Base-by-base conservation (phyloP, 805 yeast species). In the Wickerhamiella slavikovae region DNA sequence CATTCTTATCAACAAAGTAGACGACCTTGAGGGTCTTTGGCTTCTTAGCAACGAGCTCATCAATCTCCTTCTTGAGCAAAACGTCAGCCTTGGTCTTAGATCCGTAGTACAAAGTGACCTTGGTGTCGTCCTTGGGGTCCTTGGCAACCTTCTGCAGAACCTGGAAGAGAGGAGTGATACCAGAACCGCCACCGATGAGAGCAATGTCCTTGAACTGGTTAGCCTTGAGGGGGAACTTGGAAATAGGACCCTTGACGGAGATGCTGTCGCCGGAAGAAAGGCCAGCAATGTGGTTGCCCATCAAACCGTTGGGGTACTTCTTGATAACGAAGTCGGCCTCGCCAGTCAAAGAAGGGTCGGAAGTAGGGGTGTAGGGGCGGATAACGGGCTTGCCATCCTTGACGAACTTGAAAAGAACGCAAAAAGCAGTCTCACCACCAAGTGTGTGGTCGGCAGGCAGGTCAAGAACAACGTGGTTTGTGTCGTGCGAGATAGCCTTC, bases 121-220 rank as follows among this genome's bases (percentile, higher is more conserved):
- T 74, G 47, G 98, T 89, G 54, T 79, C 74, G 59, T 89, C 96
- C 27, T 56, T 59, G 33, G 92, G 83, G 63, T 83, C 69, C 49
- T 64, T 62, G 47, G 77, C 63, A 49, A 85, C 66, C 51, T 68
- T 71, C 46, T 69, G 74, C 38, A 79, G 53, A 52, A 89, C 57
- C 62, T 89, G 98, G 64, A 66, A 83, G 55, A 89, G 64, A 35
- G 98, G 98, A 28, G 95, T 79, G 53, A 89, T 83, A 57, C 96
- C 96, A 29, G 92, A 65, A 49, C 98, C 98, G 48, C 93, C 98
- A 45, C 94, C 96, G 42, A 89, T 62, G 50, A 89, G 66, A 34
- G 74, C 68, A 50, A 89, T 69, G 40, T 69, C 60, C 46, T 76
- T 68, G 61, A 67, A 85, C 50, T 71, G 68, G 64, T 89, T 85